Evolutionary conservation across 257 asterid species (phyloP).

Genomic region (Eucommia ulmoides): DNA sequence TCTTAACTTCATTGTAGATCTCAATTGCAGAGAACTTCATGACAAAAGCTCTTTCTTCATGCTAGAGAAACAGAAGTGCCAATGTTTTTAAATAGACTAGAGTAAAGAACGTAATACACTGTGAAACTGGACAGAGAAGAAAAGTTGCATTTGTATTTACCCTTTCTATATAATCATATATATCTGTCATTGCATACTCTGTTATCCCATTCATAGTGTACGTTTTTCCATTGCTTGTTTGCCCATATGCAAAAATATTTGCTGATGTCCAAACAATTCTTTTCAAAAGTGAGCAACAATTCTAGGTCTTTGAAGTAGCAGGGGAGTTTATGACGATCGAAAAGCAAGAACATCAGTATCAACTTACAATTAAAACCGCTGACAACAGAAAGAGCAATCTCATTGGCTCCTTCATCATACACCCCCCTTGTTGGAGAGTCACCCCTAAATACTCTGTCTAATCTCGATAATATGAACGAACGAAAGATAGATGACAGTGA

Average conservation of each 20-base stretch:
- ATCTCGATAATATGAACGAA: constrained; percentile 11
- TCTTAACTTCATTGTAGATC: constrained; percentile 91
- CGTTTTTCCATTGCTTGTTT: constrained; percentile 98
- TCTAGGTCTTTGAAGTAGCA: not conserved
- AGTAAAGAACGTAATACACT: no score
- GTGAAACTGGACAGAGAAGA: no score
- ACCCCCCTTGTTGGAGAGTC: constrained; percentile 75
- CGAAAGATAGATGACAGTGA: no score
- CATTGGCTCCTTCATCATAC: constrained; percentile 76
- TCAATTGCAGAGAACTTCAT: constrained; percentile 94
- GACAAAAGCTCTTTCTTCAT: constrained; percentile 87
- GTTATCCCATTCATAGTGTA: constrained; percentile 98
- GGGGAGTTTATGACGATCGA: no score
- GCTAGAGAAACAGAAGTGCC: no score
- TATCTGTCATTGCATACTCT: constrained; percentile 79
- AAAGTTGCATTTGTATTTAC: constrained; percentile 11
- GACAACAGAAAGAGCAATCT: constrained; percentile 85
- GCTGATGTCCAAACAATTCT: constrained; percentile 52
- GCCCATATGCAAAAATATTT: constrained; percentile 95
- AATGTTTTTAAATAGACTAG: no score
- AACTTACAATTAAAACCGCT: constrained; percentile 91
- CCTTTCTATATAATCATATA: constrained; percentile 33
- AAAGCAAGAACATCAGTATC: constrained; percentile 12
- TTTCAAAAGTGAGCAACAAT: constrained; percentile 10
- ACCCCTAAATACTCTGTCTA: constrained; percentile 92